Base-by-base conservation (phyloP, 2,329 filamentous ascomycete genomes). In the Aspergillus neoniger region DNA sequence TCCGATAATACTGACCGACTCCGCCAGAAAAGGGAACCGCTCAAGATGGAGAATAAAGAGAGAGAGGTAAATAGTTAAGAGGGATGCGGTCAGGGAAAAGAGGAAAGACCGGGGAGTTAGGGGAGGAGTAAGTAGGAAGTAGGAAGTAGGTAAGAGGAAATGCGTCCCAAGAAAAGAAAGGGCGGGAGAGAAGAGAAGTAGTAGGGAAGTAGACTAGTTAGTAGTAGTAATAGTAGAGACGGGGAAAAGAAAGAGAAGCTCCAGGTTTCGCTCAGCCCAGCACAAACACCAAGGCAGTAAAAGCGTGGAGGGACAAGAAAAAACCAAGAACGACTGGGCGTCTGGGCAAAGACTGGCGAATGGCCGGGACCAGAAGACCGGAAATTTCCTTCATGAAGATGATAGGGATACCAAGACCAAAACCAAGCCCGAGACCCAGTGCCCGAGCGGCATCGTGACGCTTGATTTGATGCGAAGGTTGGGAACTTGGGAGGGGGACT, bases 381-480 rank as follows among this genome's bases (percentile, higher is more conserved):
- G 57, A 63, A 63, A 63, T 61, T 52, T 62, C 61, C 32, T 36
- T 36, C 12, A 36, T 36, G 32, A 36, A 36, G 32, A 59, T 55
- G 58, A 58, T 55, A 48, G 48, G 53, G 57, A 52, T 57, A 59
- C 51, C 58, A 65, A 64, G 62, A 66, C 63, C 30, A 59, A 23
- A 54, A 61, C 43, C 49, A 62, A 62, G 61, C 63, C 59, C 48
- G 43, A 51, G 62, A 61, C 55, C 50, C 51, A 54, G 52, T 52
- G 48, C 51, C 49, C 59, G 62, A 59, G 53, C 57, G 59, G 53
- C 52, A 62, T 63, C 23, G 48, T 57, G 58, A 52, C 17, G 21
- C 36, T 61, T 49, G 58, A 60, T 47, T 56, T 49, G 48, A 38
- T 51, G 30, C 41, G 47, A 53, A n/a, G 43, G 15, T 30, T 36